Conservation (phyloP, 1,284 basidiomycete species). For the Fomes fomentarius region DNA sequence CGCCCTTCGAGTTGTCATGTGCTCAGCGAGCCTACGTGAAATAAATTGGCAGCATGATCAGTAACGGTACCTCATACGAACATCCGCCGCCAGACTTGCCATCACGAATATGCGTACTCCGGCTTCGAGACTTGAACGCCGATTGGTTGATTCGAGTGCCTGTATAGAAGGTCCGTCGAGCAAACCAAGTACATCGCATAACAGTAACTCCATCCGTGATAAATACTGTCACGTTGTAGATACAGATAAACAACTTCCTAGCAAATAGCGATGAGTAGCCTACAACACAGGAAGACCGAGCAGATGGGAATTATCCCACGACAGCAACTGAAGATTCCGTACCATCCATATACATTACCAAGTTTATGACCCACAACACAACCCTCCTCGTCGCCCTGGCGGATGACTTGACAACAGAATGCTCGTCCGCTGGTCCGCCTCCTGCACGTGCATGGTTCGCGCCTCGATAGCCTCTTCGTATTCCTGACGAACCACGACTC, state of each 20-base stretch:
- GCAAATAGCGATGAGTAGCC: slow-evolving; percentile 12
- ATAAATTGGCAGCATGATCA: no score
- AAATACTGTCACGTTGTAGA: slow-evolving; percentile 10
- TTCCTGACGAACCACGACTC: slow-evolving; percentile 63
- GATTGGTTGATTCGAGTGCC: no score
- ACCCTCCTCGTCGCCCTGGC: slow-evolving; percentile 3
- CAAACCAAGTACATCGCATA: no score
- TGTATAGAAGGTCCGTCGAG: no score
- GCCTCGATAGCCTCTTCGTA: slow-evolving; percentile 55
- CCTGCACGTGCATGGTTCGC: slow-evolving; percentile 33
- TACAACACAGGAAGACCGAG: slow-evolving; percentile 3
- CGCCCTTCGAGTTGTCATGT: no score
- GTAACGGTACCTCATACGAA: no score
- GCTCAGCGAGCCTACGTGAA: no score
- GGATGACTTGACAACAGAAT: neutral
- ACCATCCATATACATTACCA: neutral
- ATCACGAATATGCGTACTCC: no score
- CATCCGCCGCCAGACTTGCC: no score
- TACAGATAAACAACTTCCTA: slow-evolving; percentile 13
- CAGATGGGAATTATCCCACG: neutral
- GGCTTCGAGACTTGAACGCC: no score
- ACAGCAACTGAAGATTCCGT: neutral
- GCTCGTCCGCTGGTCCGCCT: slow-evolving; percentile 19
- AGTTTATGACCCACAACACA: slow-evolving; percentile 12
- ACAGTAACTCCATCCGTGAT: neutral